A percentile compares a stretch with the other conserved stretches of the same genome.
Evolutionary conservation across 805 yeast genomes (phyloP).

Genomic region (Cyberlindnera nakhonratchasimensis): DNA sequence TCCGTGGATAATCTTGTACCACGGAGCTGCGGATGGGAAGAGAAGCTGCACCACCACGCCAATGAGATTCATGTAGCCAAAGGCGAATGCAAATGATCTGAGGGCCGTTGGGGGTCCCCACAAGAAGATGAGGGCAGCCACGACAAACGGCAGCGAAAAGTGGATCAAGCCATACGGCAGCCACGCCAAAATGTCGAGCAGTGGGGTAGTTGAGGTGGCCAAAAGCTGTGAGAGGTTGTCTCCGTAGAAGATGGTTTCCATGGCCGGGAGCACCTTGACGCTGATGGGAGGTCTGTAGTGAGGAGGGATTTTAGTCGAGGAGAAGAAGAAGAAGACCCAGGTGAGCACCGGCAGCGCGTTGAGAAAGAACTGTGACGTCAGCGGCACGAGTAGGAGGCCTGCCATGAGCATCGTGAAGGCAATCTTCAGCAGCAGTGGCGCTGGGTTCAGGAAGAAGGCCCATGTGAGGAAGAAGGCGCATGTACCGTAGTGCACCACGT

Average conservation of each 20-base stretch:
- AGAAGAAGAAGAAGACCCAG: constrained; percentile 82
- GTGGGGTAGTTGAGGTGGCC: constrained; percentile 63
- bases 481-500: constrained; percentile 50
- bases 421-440: constrained; percentile 39
- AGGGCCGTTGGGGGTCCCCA: constrained; percentile 91
- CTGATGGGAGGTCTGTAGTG: constrained; percentile 81
- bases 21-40: constrained; percentile 96
- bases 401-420: constrained; percentile 37
- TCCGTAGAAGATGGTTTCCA: constrained; percentile 89
- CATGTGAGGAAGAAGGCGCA: constrained; percentile 49
- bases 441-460: constrained; percentile 58
- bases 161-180: constrained; percentile 91
- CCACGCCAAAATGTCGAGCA: constrained; percentile 88
- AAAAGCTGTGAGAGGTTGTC: constrained; percentile 82
- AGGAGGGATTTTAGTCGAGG: constrained; percentile 70
- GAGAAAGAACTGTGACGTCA: constrained; percentile 79
- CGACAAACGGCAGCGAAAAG: constrained; percentile 85
- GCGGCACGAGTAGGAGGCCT: constrained; percentile 57
- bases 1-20: constrained; percentile 87
- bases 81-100: constrained; percentile 83
- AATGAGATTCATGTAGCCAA: constrained; percentile 87
- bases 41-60: constrained; percentile 82
- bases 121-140: constrained; percentile 70
- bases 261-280: constrained; percentile 84
- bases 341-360: constrained; percentile 79